Conservation (phyloP, 2,329 filamentous ascomycete genomes). For the Uncinocarpus reesii region DNA sequence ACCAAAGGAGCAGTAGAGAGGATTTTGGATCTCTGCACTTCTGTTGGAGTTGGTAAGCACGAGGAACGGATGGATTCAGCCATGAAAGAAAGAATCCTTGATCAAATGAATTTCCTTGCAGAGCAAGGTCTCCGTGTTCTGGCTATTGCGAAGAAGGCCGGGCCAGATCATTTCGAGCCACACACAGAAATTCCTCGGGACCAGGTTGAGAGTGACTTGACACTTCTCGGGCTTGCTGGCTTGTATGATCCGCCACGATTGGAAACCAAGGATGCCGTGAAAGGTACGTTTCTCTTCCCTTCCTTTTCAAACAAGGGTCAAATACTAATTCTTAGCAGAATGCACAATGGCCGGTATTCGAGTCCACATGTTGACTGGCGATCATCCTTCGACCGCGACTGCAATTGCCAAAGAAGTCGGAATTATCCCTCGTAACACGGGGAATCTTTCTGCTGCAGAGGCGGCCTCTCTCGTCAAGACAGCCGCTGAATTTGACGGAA, state of each 20-base stretch:
- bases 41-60: constrained; percentile 34
- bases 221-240: constrained; percentile 49
- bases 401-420: constrained; percentile 50
- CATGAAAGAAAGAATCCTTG: constrained; percentile 38
- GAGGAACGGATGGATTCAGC: constrained; percentile 34
- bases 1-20: constrained; percentile 37
- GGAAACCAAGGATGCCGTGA: constrained; percentile 49
- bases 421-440: constrained; percentile 42
- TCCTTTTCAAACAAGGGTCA: not conserved
- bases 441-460: constrained; percentile 37
- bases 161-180: constrained; percentile 20
- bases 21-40: constrained; percentile 42
- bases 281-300: constrained; percentile 20
- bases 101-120: constrained; percentile 48
- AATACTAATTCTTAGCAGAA: constrained; percentile 20
- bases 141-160: constrained; percentile 41
- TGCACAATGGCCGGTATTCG: constrained; percentile 47
- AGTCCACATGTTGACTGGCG: constrained; percentile 50
- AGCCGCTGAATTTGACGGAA: constrained; percentile 46
- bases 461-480: constrained; percentile 45
- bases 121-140: constrained; percentile 52
- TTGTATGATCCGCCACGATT: constrained; percentile 53
- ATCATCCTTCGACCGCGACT: constrained; percentile 48
- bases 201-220: constrained; percentile 45
- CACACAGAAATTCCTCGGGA: constrained; percentile 36